A percentile compares a stretch with the other conserved stretches of the same genome.
phyloP scores from a whole-genome alignment of 2,329 filamentous ascomycete genomes.

The Huntiella bhutanensis region DNA sequence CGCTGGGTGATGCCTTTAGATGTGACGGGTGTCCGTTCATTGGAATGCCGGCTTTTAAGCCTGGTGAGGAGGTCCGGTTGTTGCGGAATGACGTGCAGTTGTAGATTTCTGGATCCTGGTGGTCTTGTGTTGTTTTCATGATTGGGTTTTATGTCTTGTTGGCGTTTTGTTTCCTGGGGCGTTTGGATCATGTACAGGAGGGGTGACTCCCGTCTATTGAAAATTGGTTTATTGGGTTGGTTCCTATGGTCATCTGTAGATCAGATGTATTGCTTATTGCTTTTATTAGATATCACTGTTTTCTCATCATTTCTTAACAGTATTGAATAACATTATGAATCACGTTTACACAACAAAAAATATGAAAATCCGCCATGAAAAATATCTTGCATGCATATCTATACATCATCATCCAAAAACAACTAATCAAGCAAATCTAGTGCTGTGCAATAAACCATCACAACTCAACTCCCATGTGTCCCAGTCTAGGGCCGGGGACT shows the following conservation, averaged over 20 bases:
- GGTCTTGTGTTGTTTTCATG: background rate
- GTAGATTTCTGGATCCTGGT: slow-evolving; percentile 21
- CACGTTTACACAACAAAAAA: too few species aligned
- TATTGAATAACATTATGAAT: background rate
- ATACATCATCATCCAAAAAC: background rate
- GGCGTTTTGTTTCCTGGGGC: background rate
- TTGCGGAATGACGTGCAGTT: slow-evolving; percentile 75
- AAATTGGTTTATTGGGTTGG: too few species aligned
- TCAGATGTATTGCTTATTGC: background rate
- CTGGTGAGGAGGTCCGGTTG: slow-evolving; percentile 79
- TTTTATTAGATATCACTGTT: background rate
- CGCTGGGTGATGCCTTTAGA: slow-evolving; percentile 75
- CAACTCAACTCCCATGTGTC: too few species aligned
- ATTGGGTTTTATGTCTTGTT: background rate
- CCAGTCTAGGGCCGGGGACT: too few species aligned
- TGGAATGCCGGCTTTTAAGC: slow-evolving; percentile 88
- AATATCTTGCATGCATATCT: slow-evolving; percentile 2
- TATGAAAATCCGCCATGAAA: background rate
- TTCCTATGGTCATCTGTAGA: too few species aligned
- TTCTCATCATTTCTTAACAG: background rate
- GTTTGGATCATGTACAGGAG: too few species aligned
- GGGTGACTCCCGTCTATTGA: too few species aligned
- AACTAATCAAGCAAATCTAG: background rate
- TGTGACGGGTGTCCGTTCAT: slow-evolving; percentile 64
- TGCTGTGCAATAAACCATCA: too few species aligned